Evolutionary conservation across 163 green algal genomes (phyloP).

Genomic region (Chlamydomonas reinhardtii): DNA sequence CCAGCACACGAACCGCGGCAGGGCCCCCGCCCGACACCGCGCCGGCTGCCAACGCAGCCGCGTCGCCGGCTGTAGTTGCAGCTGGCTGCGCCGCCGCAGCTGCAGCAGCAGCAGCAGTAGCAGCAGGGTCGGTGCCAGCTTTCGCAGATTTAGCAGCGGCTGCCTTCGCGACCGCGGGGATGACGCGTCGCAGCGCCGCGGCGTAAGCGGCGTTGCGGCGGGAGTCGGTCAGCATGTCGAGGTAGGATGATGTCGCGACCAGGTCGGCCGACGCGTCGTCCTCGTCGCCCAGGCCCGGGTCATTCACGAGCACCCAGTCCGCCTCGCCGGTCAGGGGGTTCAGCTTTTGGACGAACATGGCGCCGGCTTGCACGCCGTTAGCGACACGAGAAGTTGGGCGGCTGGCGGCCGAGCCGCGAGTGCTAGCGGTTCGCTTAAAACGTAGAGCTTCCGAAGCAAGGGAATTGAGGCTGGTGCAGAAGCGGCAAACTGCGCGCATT

Average conservation of each 20-base stretch:
- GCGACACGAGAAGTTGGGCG: no score
- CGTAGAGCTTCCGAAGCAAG: no score
- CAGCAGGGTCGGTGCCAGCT: not conserved
- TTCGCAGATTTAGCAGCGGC: not conserved
- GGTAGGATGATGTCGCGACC: constrained; percentile 63
- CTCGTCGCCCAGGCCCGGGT: constrained; percentile 44
- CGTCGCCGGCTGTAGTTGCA: not conserved
- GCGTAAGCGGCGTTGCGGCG: constrained; percentile 60
- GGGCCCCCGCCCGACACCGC: no score
- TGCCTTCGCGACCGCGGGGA: not conserved
- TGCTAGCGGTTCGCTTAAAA: no score
- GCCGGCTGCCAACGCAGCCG: no score
- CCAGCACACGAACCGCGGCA: constrained; percentile 57
- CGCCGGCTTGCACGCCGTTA: no score
- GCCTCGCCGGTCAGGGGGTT: constrained; percentile 43
- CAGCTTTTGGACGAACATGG: constrained; percentile 49
- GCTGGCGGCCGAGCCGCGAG: no score
- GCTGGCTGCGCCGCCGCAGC: not conserved
- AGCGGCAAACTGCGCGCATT: no score
- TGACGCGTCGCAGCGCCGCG: constrained; percentile 25
- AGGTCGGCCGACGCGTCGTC: constrained; percentile 54
- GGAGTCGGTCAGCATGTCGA: constrained; percentile 70
- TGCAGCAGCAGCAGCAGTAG: not conserved
- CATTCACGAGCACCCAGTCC: constrained; percentile 50
- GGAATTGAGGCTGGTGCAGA: no score